Conservation (phyloP, 768 basidiomycete genomes). For the Termitomyces sp. region DNA sequence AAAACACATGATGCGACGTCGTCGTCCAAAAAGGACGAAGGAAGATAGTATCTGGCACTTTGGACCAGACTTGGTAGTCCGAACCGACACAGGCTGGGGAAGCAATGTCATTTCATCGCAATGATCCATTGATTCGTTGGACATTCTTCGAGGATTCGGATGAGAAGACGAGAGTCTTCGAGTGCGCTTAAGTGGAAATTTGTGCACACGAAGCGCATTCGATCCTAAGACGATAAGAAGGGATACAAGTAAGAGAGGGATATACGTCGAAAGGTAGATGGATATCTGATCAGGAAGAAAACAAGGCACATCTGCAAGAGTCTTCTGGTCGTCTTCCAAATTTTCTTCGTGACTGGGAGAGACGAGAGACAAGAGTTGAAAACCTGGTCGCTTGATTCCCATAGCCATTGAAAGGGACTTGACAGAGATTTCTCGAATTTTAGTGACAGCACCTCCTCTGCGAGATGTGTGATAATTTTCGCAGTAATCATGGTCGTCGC, state of each 20-base stretch:
- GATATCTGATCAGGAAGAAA: constrained; percentile 81
- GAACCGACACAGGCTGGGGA: constrained; percentile 19
- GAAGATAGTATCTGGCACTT: constrained; percentile 2
- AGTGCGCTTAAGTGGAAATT: constrained; percentile 2
- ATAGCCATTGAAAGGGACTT: constrained; percentile 91
- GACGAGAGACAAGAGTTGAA: constrained; percentile 82
- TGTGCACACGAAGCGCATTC: constrained; percentile 20
- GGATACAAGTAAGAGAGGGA: constrained; percentile 65
- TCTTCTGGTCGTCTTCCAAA: constrained; percentile 16
- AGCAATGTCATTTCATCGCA: constrained; percentile 9
- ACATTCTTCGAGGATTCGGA: not conserved
- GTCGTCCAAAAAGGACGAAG: constrained; percentile 7
- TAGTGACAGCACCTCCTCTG: constrained; percentile 21
- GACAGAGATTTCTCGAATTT: constrained; percentile 75
- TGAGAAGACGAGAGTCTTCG: constrained; percentile 13
- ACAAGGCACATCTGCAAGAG: constrained; percentile 63
- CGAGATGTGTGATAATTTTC: constrained; percentile 48
- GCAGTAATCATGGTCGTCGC: constrained; percentile 96
- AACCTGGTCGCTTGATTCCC: constrained; percentile 82
- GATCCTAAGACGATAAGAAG: constrained; percentile 42
- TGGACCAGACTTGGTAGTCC: constrained; percentile 1
- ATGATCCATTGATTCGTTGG: constrained; percentile 3
- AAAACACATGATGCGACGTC: constrained; percentile 7
- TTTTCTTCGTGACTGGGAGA: constrained; percentile 22
- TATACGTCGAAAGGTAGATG: constrained; percentile 73